Evolutionary conservation across 1,284 basidiomycete species (phyloP).

Genomic region (Fereydounia khargensis): DNA sequence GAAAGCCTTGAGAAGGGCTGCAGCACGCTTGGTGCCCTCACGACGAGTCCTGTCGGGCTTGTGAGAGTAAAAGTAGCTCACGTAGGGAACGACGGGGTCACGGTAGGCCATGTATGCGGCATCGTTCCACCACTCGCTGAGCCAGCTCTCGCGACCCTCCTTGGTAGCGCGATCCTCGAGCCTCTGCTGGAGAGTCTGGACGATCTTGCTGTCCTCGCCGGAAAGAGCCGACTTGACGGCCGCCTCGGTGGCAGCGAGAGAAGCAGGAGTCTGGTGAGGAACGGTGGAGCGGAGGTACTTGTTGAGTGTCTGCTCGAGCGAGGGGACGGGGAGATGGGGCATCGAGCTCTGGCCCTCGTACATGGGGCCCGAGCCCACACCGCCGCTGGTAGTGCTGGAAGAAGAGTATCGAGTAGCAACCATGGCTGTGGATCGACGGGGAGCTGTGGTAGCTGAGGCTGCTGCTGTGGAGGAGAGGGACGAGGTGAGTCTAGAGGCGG

Average conservation of each 20-base stretch:
- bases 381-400: slow-evolving; percentile 19
- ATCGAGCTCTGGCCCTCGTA: slow-evolving; percentile 48
- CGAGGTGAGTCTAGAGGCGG: not conserved
- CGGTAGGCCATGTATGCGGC: slow-evolving; percentile 66
- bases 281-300: slow-evolving; percentile 51
- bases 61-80: slow-evolving; percentile 94
- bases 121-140: slow-evolving; percentile 98
- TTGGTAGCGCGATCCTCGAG: slow-evolving; percentile 69
- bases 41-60: slow-evolving; percentile 62
- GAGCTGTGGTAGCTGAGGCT: not conserved
- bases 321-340: slow-evolving; percentile 52
- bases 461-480: not conserved
- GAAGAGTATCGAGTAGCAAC: slow-evolving; percentile 16
- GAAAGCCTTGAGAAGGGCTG: slow-evolving; percentile 52
- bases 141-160: slow-evolving; percentile 71
- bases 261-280: slow-evolving; percentile 37
- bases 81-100: slow-evolving; percentile 87
- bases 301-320: slow-evolving; percentile 48
- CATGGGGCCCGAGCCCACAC: slow-evolving; percentile 33
- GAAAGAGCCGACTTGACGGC: slow-evolving; percentile 63
- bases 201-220: slow-evolving; percentile 72
- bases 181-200: slow-evolving; percentile 74
- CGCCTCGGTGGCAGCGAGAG: slow-evolving; percentile 38
- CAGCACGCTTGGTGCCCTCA: slow-evolving; percentile 43
- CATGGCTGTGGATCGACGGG: too few species aligned